These are phyloP conservation scores for Cryphonectria naterciae DNA, from an alignment of 2,329 filamentous ascomycete genomes.

Conservation along the genomic window DNA sequence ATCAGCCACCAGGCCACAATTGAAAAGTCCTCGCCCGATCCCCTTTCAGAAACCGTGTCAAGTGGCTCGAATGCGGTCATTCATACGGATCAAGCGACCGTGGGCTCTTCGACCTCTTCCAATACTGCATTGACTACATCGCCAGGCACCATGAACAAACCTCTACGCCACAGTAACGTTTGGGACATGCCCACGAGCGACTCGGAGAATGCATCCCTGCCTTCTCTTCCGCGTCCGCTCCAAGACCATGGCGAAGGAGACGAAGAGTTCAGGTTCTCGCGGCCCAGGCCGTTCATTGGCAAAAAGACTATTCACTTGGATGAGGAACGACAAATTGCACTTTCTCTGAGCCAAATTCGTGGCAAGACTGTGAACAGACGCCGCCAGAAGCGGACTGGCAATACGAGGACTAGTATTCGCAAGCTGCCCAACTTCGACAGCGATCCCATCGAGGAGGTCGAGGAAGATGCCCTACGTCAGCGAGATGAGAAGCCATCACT, in stretches of 20 bases:
- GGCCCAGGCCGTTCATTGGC: constrained; percentile 37
- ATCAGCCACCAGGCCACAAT: constrained; percentile 27
- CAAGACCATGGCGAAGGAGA: neutral
- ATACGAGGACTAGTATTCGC: constrained; percentile 37
- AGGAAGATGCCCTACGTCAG: constrained; percentile 27
- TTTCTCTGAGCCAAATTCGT: constrained; percentile 23
- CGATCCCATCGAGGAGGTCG: constrained; percentile 41
- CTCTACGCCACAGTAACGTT: neutral
- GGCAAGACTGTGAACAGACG: constrained; percentile 12
- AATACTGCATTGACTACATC: neutral
- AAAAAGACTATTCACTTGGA: constrained; percentile 26
- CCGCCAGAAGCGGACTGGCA: constrained; percentile 20
- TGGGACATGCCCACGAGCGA: neutral
- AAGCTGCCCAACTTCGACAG: constrained; percentile 37
- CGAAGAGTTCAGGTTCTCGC: constrained; percentile 34
- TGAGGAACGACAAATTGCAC: constrained; percentile 22
- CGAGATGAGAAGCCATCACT: constrained; percentile 29
- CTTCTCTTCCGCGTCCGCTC: neutral
- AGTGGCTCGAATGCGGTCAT: neutral
- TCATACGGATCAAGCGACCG: constrained; percentile 20
- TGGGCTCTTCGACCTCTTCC: constrained; percentile 4
- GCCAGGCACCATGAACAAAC: neutral
- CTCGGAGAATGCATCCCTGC: neutral
- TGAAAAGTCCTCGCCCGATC: neutral
- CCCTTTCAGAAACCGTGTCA: neutral